Conservation (phyloP, 1,139 yeast genomes). For the Suhomyces coccinellae region DNA sequence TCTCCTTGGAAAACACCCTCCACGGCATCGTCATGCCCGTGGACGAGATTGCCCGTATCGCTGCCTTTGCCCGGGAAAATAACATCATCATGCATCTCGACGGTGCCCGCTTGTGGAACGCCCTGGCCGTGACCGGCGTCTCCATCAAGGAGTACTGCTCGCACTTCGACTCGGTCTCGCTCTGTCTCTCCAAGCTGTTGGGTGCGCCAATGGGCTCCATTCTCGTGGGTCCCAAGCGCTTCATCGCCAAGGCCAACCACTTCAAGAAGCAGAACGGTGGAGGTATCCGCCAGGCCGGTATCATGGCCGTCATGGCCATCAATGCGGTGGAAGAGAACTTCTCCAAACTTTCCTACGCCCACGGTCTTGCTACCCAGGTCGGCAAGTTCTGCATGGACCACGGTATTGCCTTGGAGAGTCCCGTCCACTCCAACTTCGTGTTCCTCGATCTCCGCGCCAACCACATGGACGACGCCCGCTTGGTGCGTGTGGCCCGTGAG, state of each 20-base stretch:
- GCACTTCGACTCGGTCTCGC: slow-evolving; percentile 45
- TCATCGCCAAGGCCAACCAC: slow-evolving; percentile 46
- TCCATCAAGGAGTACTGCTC: slow-evolving; percentile 40
- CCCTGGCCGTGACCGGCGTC: slow-evolving; percentile 43
- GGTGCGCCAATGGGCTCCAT: slow-evolving; percentile 52
- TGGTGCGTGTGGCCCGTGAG: slow-evolving; percentile 58
- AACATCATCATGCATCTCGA: slow-evolving; percentile 43
- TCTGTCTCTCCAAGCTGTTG: slow-evolving; percentile 46
- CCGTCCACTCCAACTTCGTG: slow-evolving; percentile 45
- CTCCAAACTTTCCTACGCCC: slow-evolving; percentile 51
- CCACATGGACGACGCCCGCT: slow-evolving; percentile 46
- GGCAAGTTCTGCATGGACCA: slow-evolving; percentile 59
- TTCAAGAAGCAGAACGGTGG: slow-evolving; percentile 51
- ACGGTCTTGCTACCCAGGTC: slow-evolving; percentile 63
- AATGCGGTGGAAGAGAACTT: slow-evolving; percentile 44
- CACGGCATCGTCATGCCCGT: slow-evolving; percentile 48
- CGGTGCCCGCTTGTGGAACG: slow-evolving; percentile 52
- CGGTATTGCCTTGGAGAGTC: slow-evolving; percentile 42
- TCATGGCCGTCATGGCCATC: slow-evolving; percentile 43
- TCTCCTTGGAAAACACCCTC: slow-evolving; percentile 47
- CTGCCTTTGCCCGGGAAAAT: slow-evolving; percentile 37
- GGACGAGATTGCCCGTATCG: slow-evolving; percentile 41
- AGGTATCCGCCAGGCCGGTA: slow-evolving; percentile 49
- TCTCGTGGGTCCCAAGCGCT: slow-evolving; percentile 34
- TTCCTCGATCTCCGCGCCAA: slow-evolving; percentile 39